Base-by-base conservation (phyloP, 768 basidiomycete genomes). In the Xerocomus spinulosus region DNA sequence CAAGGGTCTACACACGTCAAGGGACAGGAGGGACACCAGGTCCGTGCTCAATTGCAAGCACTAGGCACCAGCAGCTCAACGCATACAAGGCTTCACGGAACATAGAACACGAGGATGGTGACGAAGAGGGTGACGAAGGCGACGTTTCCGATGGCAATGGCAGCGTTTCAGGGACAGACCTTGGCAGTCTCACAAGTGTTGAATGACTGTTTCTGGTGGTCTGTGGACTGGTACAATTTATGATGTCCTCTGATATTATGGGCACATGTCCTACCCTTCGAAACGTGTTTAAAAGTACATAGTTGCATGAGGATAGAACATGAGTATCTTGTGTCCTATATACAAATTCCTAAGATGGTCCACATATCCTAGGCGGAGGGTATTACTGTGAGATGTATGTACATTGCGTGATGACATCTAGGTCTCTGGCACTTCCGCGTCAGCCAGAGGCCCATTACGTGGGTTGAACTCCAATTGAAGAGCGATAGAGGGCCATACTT, bases 401-500 rank as follows among this genome's bases (percentile, higher is more conserved):
- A 38, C 24, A 45, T 17, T 15, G 20, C 28, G 21, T 21, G 23
- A 43, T 18, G 38, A 8, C 12, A 33, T 17, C 54, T 58, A 54
- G 46, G 45, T 18, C 45, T 65, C 54, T 35, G 51, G 36, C 23
- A 42, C 15, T 50, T 58, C 54, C 24, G 50, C 45, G 30, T 68
- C 66, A 7, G 52, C 51, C 48, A 54, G 39, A 6, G 46, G 44
- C 6, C 54, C 69, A 18, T 59, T 50, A 25, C 63, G 67, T 18
- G 80, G 73, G 45, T 75, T 77, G 56, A 82, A 84, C 52, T 84
- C 82, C 21, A 86, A 67, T 50, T 78, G 78, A 42, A 77, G 73
- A 1, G 79, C 75, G 51, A 86, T 85, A 24, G 78, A 65, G 3
- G 83, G 83, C 84, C 84, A 86, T 13, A 86, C 83, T 82, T 34